Base-by-base conservation (phyloP, 2,329 filamentous ascomycete genomes). In the Fusarium dlaminii region DNA sequence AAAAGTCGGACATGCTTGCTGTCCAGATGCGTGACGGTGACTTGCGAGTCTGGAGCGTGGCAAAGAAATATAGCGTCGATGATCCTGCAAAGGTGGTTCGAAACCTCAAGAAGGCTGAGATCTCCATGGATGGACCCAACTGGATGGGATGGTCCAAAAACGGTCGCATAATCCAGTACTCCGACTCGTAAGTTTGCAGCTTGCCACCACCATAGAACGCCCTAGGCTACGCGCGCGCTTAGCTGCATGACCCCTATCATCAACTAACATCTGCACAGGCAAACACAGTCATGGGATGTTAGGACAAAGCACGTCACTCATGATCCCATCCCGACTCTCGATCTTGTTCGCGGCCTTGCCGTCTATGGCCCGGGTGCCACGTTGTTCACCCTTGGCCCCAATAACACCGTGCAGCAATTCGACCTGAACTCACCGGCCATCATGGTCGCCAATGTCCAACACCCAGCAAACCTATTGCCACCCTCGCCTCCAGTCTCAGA, bases 61-160 rank as follows among this genome's bases (percentile, higher is more conserved):
- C 96, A 27, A 99, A 98, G 83, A 89, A 89, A 68, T 86, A 92
- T 81, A 87, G 91, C 81, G 83, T 89, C 77, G 90, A 88, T 54
- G 93, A 98, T 75, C 88, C 92, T 24, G 95, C 95, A 40, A 96
- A 95, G 79, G 93, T 98, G 13, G 97, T 98, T 68, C 89, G 96
- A 71, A 92, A 97, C 34, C 85, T 99, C 55, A 96, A 94, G 81
- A 89, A 93, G 77, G 91, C 91, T 13, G 95, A 98, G 70, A 91
- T 91, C 74, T 91, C 89, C 75, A 85, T 90, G 39, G 84, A 90
- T 6, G 94, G 94, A 3, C 92, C 94, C 42, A 98, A 97, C 81
- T 99, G 96, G 96, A 95, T 98, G 87, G 93, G 91, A 27, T 99
- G 96, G 96, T 98, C 96, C 0, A 98, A 98, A 84, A 98, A 98